Conservation (phyloP, 768 basidiomycete species). For the Lyophyllum atratum region DNA sequence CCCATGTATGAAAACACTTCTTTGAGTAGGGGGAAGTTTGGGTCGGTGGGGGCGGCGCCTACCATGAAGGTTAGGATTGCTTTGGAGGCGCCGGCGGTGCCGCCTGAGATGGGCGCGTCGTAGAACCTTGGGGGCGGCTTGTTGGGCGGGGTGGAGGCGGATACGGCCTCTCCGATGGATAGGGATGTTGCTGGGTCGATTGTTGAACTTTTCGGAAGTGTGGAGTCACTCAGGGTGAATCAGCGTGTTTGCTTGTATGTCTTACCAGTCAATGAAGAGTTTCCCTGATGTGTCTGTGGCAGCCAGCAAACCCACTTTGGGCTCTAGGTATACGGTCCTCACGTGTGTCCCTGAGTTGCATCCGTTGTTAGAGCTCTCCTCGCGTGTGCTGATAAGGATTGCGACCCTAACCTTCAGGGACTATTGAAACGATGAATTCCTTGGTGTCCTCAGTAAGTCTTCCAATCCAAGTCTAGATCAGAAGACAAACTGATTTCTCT, state of each 20-base stretch:
- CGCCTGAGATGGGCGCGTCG: slow-evolving; percentile 46
- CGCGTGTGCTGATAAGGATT: not conserved
- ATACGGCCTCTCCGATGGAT: slow-evolving; percentile 30
- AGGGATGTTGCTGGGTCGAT: slow-evolving; percentile 41
- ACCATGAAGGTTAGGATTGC: slow-evolving; percentile 44
- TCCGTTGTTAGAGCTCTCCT: not conserved
- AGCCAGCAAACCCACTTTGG: slow-evolving; percentile 35
- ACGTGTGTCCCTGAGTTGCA: slow-evolving; percentile 35
- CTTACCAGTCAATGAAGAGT: slow-evolving; percentile 43
- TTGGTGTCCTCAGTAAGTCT: slow-evolving; percentile 12
- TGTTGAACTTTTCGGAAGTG: slow-evolving; percentile 36
- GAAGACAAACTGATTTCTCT: slow-evolving; percentile 34
- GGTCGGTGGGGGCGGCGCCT: slow-evolving; percentile 33
- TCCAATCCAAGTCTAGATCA: not conserved
- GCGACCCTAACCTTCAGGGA: slow-evolving; percentile 36
- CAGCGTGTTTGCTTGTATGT: not conserved
- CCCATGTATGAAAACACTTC: slow-evolving; percentile 37
- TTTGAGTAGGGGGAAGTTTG: slow-evolving; percentile 32
- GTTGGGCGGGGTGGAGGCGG: slow-evolving; percentile 15
- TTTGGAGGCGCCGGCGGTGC: slow-evolving; percentile 39
- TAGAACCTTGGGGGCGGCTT: slow-evolving; percentile 28
- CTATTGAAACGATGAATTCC: slow-evolving; percentile 42
- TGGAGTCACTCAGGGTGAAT: not conserved
- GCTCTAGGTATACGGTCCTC: slow-evolving; percentile 35
- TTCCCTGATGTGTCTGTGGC: slow-evolving; percentile 35